Percentiles rank a stretch among this genome's conserved stretches.
These are phyloP conservation scores for Elongisporangium prolatum DNA, from an alignment of 352 stramenopile species.

Conservation along the genomic window DNA sequence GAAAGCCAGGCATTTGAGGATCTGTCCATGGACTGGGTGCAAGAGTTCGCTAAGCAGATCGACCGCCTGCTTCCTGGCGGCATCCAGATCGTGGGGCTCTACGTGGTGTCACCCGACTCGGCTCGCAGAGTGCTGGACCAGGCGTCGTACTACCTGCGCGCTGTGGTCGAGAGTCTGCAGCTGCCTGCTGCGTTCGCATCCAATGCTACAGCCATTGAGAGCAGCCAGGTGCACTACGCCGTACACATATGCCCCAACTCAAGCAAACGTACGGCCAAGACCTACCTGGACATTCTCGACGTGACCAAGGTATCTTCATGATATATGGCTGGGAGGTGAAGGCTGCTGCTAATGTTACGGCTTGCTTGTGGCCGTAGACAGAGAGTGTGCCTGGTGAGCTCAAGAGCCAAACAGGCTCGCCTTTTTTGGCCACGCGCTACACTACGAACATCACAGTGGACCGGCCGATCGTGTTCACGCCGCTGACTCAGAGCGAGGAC, in stretches of 20 bases:
- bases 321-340: too few relatives aligned
- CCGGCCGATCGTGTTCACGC: constrained; percentile 30
- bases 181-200: constrained; percentile 12
- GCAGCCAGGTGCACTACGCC: constrained; percentile 32
- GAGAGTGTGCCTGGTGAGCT: constrained; percentile 19
- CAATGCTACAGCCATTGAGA: background rate
- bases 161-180: constrained; percentile 28
- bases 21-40: constrained; percentile 59
- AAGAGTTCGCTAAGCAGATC: constrained; percentile 64
- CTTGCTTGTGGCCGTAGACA: constrained; percentile 9
- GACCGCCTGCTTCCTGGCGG: constrained; percentile 60
- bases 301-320: constrained; percentile 26
- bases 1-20: constrained; percentile 30
- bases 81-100: constrained; percentile 46
- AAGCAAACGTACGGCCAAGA: constrained; percentile 11
- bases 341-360: too few relatives aligned
- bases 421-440: constrained; percentile 29
- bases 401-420: constrained; percentile 10
- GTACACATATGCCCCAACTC: constrained; percentile 29
- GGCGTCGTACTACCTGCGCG: constrained; percentile 47
- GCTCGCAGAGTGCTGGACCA: constrained; percentile 23
- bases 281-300: constrained; percentile 26
- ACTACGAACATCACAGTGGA: constrained; percentile 38
- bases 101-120: constrained; percentile 34
- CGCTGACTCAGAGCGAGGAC: background rate